Evolutionary conservation across 2,329 filamentous ascomycete species (phyloP).

Genomic region (Hypoxylon sp.): DNA sequence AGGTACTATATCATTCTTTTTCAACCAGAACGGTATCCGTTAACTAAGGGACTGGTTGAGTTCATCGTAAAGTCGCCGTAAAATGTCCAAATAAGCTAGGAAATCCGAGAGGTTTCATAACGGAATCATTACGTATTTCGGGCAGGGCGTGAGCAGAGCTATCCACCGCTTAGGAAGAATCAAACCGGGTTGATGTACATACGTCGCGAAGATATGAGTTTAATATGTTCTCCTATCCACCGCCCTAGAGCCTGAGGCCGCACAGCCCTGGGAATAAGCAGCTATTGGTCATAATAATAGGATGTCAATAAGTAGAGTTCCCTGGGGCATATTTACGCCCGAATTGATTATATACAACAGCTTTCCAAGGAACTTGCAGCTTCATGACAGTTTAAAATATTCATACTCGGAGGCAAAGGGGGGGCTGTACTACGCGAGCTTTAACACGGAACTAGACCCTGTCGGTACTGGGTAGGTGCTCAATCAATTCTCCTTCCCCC

Average conservation of each 20-base stretch:
- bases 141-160: neutral
- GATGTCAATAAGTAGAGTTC: conserved; percentile 36
- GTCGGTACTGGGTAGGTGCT: too few relatives aligned
- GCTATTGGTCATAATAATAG: too few relatives aligned
- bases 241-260: neutral
- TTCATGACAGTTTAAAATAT: neutral
- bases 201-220: neutral
- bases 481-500: neutral
- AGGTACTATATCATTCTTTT: neutral
- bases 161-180: neutral
- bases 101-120: neutral
- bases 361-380: neutral
- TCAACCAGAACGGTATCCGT: neutral
- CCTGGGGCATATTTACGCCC: neutral
- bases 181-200: neutral
- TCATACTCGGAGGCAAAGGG: too few relatives aligned
- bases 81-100: too few relatives aligned
- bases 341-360: neutral
- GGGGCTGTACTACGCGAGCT: neutral
- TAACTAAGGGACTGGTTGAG: neutral
- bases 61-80: neutral
- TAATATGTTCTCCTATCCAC: neutral
- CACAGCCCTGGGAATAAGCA: too few relatives aligned
- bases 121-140: too few relatives aligned
- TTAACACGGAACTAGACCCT: neutral